phyloP scores from a whole-genome alignment of 2,329 filamentous ascomycete genomes.

The Ophiostoma quercus region DNA sequence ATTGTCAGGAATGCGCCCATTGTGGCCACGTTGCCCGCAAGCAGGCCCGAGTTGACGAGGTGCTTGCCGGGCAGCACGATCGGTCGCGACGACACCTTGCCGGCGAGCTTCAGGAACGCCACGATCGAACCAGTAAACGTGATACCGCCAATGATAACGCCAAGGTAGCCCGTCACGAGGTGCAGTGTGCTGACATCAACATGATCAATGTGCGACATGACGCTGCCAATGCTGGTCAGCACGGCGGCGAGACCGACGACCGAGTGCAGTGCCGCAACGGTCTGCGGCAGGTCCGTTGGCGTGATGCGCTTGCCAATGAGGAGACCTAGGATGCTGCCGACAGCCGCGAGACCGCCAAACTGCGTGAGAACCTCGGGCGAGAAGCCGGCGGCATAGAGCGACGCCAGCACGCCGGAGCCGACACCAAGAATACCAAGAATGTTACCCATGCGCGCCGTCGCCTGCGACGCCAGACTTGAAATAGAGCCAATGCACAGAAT shows the following conservation, averaged over 20 bases:
- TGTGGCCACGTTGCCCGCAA: conserved; percentile 72
- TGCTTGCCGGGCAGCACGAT: conserved; percentile 69
- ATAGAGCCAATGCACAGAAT: conserved; percentile 80
- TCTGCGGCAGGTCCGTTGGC: conserved; percentile 81
- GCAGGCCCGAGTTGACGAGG: conserved; percentile 65
- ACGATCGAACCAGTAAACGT: conserved; percentile 90
- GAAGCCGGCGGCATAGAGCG: conserved; percentile 75
- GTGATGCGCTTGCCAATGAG: conserved; percentile 82
- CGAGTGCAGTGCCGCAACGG: conserved; percentile 81
- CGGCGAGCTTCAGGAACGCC: conserved; percentile 80
- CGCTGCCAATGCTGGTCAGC: conserved; percentile 79
- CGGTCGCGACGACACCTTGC: conserved; percentile 74
- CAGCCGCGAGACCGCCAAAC: conserved; percentile 67
- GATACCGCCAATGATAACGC: conserved; percentile 80
- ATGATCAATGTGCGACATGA: conserved; percentile 66
- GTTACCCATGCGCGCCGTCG: conserved; percentile 79
- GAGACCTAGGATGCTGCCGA: conserved; percentile 63
- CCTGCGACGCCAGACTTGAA: conserved; percentile 73
- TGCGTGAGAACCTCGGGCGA: conserved; percentile 72
- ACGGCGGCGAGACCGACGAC: conserved; percentile 87
- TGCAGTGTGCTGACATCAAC: conserved; percentile 64
- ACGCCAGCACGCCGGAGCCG: conserved; percentile 74
- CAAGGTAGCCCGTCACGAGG: conserved; percentile 78
- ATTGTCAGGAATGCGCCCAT: conserved; percentile 80
- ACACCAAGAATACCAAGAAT: conserved; percentile 83